A percentile compares a stretch with the other conserved stretches of the same genome.
Conservation (phyloP, 2,329 filamentous ascomycete species). For the Pseudopithomyces chartarum region DNA sequence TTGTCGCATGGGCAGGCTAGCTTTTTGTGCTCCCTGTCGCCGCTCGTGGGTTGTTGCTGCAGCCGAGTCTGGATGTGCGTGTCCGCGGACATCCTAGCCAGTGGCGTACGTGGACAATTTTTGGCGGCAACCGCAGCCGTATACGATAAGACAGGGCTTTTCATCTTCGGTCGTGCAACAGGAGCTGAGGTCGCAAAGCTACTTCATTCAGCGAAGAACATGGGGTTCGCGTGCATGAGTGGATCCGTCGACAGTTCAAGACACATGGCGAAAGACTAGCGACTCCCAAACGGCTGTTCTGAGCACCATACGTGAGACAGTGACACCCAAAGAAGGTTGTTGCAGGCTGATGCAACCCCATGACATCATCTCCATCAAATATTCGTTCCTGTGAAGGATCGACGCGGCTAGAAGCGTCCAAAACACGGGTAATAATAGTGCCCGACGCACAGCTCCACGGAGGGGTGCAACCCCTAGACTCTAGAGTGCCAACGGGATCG, state of each 20-base stretch:
- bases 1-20: constrained; percentile 6
- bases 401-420: not conserved
- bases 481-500: not conserved
- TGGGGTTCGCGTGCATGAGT: not conserved
- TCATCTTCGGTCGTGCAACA: not conserved
- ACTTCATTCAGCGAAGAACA: not conserved
- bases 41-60: not conserved
- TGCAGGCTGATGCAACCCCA: not conserved
- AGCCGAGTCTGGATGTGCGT: not conserved
- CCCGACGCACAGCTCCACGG: not conserved
- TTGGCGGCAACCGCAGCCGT: not conserved
- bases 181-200: too few species aligned
- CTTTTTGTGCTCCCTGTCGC: constrained; percentile 5
- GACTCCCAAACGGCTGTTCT: not conserved
- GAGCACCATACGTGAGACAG: not conserved
- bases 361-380: not conserved
- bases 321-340: not conserved
- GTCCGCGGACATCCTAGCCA: not conserved
- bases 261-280: not conserved
- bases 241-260: not conserved
- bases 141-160: not conserved
- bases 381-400: not conserved
- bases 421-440: not conserved
- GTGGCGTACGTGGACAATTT: not conserved
- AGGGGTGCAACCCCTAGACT: not conserved